phyloP scores from a whole-genome alignment of 108 stramenopile genomes.

The Conticribra weissflogii region DNA sequence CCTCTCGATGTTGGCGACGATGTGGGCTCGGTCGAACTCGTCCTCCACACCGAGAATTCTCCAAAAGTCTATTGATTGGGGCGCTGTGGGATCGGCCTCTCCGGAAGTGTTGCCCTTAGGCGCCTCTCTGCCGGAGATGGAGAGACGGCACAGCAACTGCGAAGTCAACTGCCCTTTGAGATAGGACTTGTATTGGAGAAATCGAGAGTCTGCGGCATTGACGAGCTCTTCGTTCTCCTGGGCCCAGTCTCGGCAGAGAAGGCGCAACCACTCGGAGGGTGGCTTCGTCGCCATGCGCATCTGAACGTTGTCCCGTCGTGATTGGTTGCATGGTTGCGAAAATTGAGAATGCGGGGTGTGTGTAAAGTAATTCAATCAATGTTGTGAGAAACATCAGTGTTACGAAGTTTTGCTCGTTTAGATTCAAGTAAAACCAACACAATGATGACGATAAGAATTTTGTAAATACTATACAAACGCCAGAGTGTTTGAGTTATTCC shows the following conservation, averaged over 20 bases:
- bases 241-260: conserved; percentile 77
- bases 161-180: conserved; percentile 65
- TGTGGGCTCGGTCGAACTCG: conserved; percentile 79
- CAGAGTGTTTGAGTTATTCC: too few relatives aligned
- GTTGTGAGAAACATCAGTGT: too few relatives aligned
- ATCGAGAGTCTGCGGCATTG: conserved; percentile 57
- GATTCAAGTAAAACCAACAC: too few relatives aligned
- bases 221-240: conserved; percentile 56
- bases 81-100: conserved; percentile 1
- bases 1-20: conserved; percentile 75
- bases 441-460: too few relatives aligned
- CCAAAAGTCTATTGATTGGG: conserved; percentile 66
- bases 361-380: too few relatives aligned
- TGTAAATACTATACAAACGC: too few relatives aligned
- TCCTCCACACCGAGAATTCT: conserved; percentile 67
- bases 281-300: conserved; percentile 71
- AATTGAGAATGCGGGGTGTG: too few relatives aligned
- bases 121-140: conserved; percentile 48
- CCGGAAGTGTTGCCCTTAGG: neutral
- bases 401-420: too few relatives aligned
- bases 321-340: neutral
- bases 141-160: conserved; percentile 72
- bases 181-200: conserved; percentile 75
- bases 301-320: conserved; percentile 41
- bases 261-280: conserved; percentile 76